Evolutionary conservation across 176 grass and related monocot species (phyloP), one percentile per base, ranked within the genome.

Genomic region (Aegilops umbellulata): DNA sequence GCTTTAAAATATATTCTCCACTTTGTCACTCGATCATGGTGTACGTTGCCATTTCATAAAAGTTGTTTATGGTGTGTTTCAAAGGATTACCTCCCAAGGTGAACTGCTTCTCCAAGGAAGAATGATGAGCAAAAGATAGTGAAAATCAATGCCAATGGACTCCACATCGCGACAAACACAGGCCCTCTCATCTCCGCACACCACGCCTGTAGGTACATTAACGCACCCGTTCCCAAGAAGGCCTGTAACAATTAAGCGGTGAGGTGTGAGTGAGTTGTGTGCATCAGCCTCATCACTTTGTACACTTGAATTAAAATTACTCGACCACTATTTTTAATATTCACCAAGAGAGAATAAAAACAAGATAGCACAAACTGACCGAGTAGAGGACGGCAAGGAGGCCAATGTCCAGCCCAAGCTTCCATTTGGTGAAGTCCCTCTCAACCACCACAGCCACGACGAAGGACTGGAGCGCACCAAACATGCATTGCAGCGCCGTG

Each of bases 131-230:
- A 78, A 19, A 93, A 60, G 35, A 94, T 88, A 46, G 94, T 97
- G 77, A 92, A 64, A 11, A 94, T 49, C 14, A 94, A 60, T 19
- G 71, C 68, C 29, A 97, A 81, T 7, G 94, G 94, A 46, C 79
- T 89, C 68, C 86, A 92, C 36, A 97, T 92, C 77, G 92, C 87
- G 11, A 90, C 46, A 63, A 97, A 93, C 38, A 97, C 85, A 0
- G 91, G 87, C 0, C 94, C 94, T 6, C 88, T 83, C 85, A 88
- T 93, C 83, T 94, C 94, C 5, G 93, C 81, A 68, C 91, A 92
- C 94, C 94, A 97, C 6, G 89, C 79, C 82, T 86, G 85, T n/a
- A 97, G 85, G 83, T 97, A 97, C 84, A 92, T 92, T 13, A 88
- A 80, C 35, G 90, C 70, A 11, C 90, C 90, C 0, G 92, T 90